Evolutionary conservation across 257 asterid genomes (phyloP).

Genomic region (Voacanga thouarsii): DNA sequence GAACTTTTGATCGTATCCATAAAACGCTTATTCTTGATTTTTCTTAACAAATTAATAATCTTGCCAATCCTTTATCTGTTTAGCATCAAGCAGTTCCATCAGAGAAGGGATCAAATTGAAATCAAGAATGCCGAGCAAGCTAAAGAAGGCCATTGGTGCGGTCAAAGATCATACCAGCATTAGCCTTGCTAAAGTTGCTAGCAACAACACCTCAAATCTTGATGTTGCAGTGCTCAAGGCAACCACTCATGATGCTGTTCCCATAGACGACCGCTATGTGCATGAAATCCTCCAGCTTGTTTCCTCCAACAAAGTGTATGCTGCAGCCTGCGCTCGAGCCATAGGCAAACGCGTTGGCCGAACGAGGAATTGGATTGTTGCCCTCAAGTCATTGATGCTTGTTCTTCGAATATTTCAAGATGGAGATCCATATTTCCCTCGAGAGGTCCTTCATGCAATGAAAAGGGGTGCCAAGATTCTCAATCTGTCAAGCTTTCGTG

Average conservation of each 20-base stretch:
- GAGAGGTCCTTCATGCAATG: slow-evolving; percentile 89
- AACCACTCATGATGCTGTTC: slow-evolving; percentile 72
- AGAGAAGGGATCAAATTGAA: neutral
- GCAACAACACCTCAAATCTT: slow-evolving; percentile 50
- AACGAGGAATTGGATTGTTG: slow-evolving; percentile 81
- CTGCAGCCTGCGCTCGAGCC: slow-evolving; percentile 72
- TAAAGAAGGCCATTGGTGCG: slow-evolving; percentile 76
- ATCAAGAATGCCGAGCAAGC: slow-evolving; percentile 76
- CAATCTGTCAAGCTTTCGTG: slow-evolving; percentile 63
- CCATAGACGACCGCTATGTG: slow-evolving; percentile 56
- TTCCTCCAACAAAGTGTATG: slow-evolving; percentile 60
- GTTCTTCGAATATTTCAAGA: slow-evolving; percentile 81
- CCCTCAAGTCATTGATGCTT: slow-evolving; percentile 68
- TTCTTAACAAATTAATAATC: too few relatives aligned
- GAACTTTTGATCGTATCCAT: neutral
- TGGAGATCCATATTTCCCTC: slow-evolving; percentile 85
- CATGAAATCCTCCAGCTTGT: slow-evolving; percentile 56
- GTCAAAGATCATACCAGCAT: slow-evolving; percentile 94
- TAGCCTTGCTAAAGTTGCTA: slow-evolving; percentile 74
- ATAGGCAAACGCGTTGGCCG: slow-evolving; percentile 82
- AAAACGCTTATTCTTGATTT: neutral
- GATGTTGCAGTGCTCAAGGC: slow-evolving; percentile 78
- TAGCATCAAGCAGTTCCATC: neutral
- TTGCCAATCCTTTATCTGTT: neutral
- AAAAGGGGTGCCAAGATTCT: slow-evolving; percentile 75